A percentile compares a stretch with the other conserved stretches of the same genome.
Evolutionary conservation across 1,284 basidiomycete species (phyloP).

Genomic region (Amylostereum areolatum): DNA sequence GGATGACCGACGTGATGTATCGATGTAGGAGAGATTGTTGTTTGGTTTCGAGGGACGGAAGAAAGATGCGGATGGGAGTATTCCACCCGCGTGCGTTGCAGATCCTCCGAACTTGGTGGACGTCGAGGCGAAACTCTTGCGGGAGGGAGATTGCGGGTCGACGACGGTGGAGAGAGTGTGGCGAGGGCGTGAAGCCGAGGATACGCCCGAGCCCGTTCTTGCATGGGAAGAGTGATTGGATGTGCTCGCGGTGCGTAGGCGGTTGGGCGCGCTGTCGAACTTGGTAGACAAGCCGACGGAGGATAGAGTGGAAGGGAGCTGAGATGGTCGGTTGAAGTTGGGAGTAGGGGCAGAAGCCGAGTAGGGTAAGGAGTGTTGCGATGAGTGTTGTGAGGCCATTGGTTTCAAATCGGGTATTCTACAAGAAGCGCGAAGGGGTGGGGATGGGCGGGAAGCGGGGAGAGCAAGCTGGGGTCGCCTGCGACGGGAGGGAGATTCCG

Average conservation of each 20-base stretch:
- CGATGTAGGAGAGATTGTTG: constrained; percentile 16
- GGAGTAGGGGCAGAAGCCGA: constrained; percentile 10
- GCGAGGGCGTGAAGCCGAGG: constrained; percentile 10
- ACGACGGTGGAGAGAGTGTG: not conserved
- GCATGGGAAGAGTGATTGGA: constrained; percentile 5
- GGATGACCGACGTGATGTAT: constrained; percentile 20
- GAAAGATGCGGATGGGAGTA: constrained; percentile 69
- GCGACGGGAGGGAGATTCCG: too few relatives aligned
- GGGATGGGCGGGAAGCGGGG: too few relatives aligned
- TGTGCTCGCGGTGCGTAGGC: constrained; percentile 6
- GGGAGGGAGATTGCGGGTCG: constrained; percentile 12
- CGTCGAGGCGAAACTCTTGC: constrained; percentile 4
- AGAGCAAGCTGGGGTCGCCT: too few relatives aligned
- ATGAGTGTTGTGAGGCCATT: too few relatives aligned
- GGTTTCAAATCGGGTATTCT: too few relatives aligned
- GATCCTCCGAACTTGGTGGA: constrained; percentile 4
- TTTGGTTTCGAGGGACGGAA: constrained; percentile 61
- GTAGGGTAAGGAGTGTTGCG: constrained; percentile 14
- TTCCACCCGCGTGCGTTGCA: constrained; percentile 63
- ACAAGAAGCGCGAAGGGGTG: too few relatives aligned
- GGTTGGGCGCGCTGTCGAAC: constrained; percentile 9
- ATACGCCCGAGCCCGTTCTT: constrained; percentile 10
- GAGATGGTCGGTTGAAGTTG: constrained; percentile 12
- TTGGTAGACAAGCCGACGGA: constrained; percentile 13
- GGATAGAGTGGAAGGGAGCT: constrained; percentile 14